Base-by-base conservation (phyloP, 495 filamentous ascomycete species). In the Pyrenula massariospora region DNA sequence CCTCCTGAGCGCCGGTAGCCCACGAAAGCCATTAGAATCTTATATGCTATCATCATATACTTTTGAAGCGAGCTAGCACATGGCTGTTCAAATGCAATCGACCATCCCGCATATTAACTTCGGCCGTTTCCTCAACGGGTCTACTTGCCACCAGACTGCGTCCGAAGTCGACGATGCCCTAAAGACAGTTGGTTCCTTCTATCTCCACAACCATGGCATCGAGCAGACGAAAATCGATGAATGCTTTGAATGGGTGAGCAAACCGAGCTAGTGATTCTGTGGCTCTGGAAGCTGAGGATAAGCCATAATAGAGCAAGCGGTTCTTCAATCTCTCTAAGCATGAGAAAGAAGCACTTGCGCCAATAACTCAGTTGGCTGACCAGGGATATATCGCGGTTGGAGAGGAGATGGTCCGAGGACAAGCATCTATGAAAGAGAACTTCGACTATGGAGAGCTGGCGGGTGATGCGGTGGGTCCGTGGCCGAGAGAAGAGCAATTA, bases 401-500 rank as follows among this genome's bases (percentile, higher is more conserved):
- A 15, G 31, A 42, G 31, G 31, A 42, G 31, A 42, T 42, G 5
- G 15, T 42, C 5, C 31, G 31, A 15, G 31, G 31, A 42, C n/a
- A 42, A 15, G 31, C 31, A 42, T 42, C 8, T 42, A 42, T 15
- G 5, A 42, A 42, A 42, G 31, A 42, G 31, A 42, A 42, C 8
- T 42, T 42, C n/a, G 31, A 42, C 31, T 42, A 8, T 42, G 15
- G 15, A 42, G 31, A 8, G 8, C 31, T 42, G 15, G 15, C 5
- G 5, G 31, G 15, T 15, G 15, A 15, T 15, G 31, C 8, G 31
- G 8, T 42, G 31, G 31, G 31, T 15, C 8, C 8, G 5, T 86
- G 83, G 83, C 61, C 79, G 0, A 74, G 76, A 0, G 74, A 83
- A 31, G 62, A 71, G 3, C 66, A 71, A 1, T 67, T 86, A 8